These are phyloP conservation scores for Clarireedia monteithiana DNA, from an alignment of 2,329 filamentous ascomycete species.

Conservation along the genomic window DNA sequence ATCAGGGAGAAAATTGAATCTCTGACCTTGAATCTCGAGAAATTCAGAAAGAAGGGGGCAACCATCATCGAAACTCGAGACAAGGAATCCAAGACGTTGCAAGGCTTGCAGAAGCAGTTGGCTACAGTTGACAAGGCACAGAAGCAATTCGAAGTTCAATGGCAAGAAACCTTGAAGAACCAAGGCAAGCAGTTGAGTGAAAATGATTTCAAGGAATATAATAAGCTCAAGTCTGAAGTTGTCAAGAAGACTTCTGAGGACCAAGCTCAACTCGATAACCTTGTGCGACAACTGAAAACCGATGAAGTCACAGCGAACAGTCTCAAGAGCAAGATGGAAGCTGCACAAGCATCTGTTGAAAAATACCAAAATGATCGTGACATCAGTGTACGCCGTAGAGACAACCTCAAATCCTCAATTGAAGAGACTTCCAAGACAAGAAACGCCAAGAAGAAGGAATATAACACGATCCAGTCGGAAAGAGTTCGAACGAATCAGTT, in stretches of 20 bases:
- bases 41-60: constrained; percentile 58
- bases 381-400: constrained; percentile 61
- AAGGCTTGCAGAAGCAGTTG: constrained; percentile 73
- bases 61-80: constrained; percentile 71
- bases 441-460: constrained; percentile 80
- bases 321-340: constrained; percentile 80
- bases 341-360: constrained; percentile 62
- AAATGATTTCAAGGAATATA: constrained; percentile 83
- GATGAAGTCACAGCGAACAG: constrained; percentile 88
- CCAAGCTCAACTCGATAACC: constrained; percentile 74
- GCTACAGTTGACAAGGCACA: constrained; percentile 83
- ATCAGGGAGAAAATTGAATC: constrained; percentile 88
- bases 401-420: constrained; percentile 51
- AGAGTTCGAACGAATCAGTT: constrained; percentile 73
- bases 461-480: constrained; percentile 78
- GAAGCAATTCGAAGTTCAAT: constrained; percentile 79
- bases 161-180: constrained; percentile 75
- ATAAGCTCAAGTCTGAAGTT: constrained; percentile 73
- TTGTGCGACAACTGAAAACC: constrained; percentile 82
- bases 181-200: constrained; percentile 82
- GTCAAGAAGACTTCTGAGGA: constrained; percentile 75
- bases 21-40: constrained; percentile 61
- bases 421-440: constrained; percentile 71
- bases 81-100: constrained; percentile 57
- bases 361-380: constrained; percentile 66